Evolutionary conservation across 2,329 filamentous ascomycete genomes (phyloP).

Genomic region (Metarhizium sp.): DNA sequence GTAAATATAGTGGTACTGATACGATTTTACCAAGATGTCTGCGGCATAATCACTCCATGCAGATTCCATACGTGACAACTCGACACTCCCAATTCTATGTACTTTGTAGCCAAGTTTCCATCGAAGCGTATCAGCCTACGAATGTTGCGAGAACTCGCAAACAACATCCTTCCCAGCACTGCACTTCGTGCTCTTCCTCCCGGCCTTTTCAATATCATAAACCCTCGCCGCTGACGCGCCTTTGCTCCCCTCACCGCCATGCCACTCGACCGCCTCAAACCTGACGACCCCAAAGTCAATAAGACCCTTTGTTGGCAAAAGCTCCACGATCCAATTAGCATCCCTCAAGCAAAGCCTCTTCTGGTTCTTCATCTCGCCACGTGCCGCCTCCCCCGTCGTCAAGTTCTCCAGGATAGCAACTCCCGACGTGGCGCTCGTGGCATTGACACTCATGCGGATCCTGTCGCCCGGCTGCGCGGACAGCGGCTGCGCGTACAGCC

Average conservation of each 20-base stretch:
- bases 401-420: background rate
- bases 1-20: too few species aligned
- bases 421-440: background rate
- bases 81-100: background rate
- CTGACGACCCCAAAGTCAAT: background rate
- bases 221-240: background rate
- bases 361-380: background rate
- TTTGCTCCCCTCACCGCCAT: background rate
- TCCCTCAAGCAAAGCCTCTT: too few species aligned
- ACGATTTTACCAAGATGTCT: too few species aligned
- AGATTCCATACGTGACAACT: too few species aligned
- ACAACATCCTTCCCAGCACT: background rate
- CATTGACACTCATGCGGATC: background rate
- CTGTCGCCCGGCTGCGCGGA: background rate
- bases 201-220: background rate
- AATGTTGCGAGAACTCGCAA: background rate
- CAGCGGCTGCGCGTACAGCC: background rate
- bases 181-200: background rate
- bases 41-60: too few species aligned
- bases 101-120: background rate
- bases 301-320: too few species aligned
- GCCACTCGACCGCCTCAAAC: background rate
- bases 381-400: background rate
- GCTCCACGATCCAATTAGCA: too few species aligned
- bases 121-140: background rate